phyloP scores from a whole-genome alignment of 2,329 filamentous ascomycete species.

The Zymoseptoria pseudotritici region DNA sequence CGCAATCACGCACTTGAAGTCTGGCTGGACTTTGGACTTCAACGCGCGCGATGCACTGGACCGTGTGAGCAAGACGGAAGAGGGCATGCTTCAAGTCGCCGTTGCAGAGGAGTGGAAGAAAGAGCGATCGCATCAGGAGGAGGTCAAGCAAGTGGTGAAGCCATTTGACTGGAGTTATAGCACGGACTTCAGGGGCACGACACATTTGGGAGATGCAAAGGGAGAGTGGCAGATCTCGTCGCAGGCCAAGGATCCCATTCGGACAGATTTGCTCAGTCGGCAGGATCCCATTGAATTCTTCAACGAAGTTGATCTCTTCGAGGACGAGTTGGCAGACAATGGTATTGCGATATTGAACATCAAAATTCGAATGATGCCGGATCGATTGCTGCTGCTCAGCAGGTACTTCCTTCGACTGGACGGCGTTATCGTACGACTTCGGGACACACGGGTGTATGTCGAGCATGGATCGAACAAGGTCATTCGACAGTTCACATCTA shows the following conservation, averaged over 20 bases:
- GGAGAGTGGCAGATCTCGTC: conserved; percentile 20
- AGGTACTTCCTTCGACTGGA: conserved; percentile 91
- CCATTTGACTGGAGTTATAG: conserved; percentile 98
- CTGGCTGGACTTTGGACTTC: conserved; percentile 74
- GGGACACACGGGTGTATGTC: conserved; percentile 86
- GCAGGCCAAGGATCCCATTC: conserved; percentile 53
- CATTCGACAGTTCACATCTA: conserved; percentile 82
- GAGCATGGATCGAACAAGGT: conserved; percentile 76
- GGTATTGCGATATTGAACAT: conserved; percentile 84
- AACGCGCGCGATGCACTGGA: conserved; percentile 82
- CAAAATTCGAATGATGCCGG: conserved; percentile 89
- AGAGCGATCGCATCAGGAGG: conserved; percentile 65
- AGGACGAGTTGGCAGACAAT: conserved; percentile 96
- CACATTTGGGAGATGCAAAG: conserved; percentile 25
- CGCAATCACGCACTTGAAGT: conserved; percentile 61
- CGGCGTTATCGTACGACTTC: conserved; percentile 75
- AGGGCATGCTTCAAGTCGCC: conserved; percentile 84
- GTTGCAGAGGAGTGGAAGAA: conserved; percentile 85
- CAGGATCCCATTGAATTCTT: conserved; percentile 95
- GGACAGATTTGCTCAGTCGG: conserved; percentile 75
- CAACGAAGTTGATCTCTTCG: conserved; percentile 57
- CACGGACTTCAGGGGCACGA: conserved; percentile 73
- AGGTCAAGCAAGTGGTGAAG: conserved; percentile 88
- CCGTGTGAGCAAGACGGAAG: conserved; percentile 86
- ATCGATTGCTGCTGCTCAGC: conserved; percentile 73